These are phyloP conservation scores for Alternaria sp. DNA, from an alignment of 2,329 filamentous ascomycete genomes.

Conservation along the genomic window DNA sequence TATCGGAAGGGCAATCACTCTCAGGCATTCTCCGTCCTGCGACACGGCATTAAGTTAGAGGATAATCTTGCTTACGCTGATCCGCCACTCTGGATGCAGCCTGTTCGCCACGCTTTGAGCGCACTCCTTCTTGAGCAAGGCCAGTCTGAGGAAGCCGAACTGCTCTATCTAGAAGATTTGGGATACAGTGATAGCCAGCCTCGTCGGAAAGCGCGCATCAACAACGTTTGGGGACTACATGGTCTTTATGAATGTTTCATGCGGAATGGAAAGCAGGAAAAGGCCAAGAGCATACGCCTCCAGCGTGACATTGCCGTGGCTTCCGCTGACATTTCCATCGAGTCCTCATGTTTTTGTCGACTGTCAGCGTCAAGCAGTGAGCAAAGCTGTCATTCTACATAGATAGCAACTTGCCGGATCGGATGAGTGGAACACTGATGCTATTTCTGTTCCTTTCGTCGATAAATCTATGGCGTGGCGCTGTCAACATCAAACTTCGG, in stretches of 20 bases:
- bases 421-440: background rate
- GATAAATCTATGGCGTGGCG: background rate
- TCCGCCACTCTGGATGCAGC: constrained; percentile 7
- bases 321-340: background rate
- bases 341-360: background rate
- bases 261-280: background rate
- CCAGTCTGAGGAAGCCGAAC: background rate
- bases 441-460: background rate
- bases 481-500: background rate
- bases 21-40: background rate
- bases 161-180: background rate
- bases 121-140: constrained; percentile 6
- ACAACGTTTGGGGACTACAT: constrained; percentile 6
- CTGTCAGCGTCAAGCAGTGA: background rate
- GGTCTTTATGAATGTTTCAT: constrained; percentile 3
- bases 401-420: background rate
- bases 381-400: background rate
- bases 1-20: background rate
- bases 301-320: background rate
- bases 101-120: constrained; percentile 6
- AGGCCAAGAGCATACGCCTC: background rate
- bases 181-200: background rate
- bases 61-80: background rate
- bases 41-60: background rate
- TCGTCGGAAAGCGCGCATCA: constrained; percentile 1